Conservation (phyloP, 2,329 filamentous ascomycete species). For the Lachnellula cervina region DNA sequence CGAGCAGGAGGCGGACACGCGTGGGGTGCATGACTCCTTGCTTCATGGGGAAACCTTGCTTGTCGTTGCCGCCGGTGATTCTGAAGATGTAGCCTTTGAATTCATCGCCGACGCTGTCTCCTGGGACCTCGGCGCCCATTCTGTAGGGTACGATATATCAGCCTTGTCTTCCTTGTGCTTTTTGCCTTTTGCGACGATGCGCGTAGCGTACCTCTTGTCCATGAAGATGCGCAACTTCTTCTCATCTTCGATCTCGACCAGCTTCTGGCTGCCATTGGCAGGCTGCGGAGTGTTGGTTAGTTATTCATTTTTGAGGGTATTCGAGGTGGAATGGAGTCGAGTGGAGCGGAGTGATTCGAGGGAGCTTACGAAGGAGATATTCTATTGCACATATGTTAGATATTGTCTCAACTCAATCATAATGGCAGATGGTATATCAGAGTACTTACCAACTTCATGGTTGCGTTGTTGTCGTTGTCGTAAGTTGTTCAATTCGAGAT, state of each 20-base stretch:
- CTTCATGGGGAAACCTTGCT: slow-evolving; percentile 99
- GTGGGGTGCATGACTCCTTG: slow-evolving; percentile 99
- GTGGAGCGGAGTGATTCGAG: not conserved
- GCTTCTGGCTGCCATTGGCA: slow-evolving; percentile 99
- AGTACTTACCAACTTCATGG: slow-evolving; percentile 32
- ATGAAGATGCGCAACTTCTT: slow-evolving; percentile 98
- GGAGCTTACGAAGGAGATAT: slow-evolving; percentile 32
- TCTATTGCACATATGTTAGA: slow-evolving; percentile 25
- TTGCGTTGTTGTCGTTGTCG: slow-evolving; percentile 15
- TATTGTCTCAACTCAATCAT: not conserved
- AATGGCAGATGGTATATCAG: not conserved
- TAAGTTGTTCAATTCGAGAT: not conserved
- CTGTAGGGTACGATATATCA: slow-evolving; percentile 34
- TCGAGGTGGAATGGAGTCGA: too few species aligned
- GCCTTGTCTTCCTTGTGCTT: slow-evolving; percentile 13
- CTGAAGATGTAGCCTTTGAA: slow-evolving; percentile 99
- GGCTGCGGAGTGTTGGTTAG: slow-evolving; percentile 43
- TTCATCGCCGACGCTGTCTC: slow-evolving; percentile 94
- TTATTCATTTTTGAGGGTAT: slow-evolving; percentile 1
- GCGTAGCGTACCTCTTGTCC: slow-evolving; percentile 69
- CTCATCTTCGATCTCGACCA: slow-evolving; percentile 99
- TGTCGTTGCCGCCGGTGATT: slow-evolving; percentile 99
- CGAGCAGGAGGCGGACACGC: slow-evolving; percentile 94
- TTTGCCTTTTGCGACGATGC: slow-evolving; percentile 44
- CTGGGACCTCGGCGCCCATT: slow-evolving; percentile 89